Evolutionary conservation across 495 filamentous ascomycete genomes (phyloP).

Genomic region (Terfezia boudieri): DNA sequence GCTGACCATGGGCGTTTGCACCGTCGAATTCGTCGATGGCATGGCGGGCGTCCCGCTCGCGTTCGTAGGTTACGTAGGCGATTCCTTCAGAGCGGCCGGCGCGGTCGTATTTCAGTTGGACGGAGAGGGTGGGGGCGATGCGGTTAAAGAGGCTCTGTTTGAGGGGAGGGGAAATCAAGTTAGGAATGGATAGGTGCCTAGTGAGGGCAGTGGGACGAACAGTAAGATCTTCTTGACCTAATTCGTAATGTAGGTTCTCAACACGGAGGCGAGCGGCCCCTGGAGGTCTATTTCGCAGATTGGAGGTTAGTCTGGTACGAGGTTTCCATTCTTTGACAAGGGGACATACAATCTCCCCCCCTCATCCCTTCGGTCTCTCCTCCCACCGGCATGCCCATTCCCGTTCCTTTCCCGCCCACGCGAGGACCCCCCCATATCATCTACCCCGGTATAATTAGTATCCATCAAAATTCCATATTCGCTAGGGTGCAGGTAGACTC

Average conservation of each 20-base stretch:
- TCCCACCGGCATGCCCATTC: too few species aligned
- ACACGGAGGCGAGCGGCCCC: conserved; percentile 50
- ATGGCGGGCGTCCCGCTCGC: conserved; percentile 39
- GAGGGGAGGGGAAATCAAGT: neutral
- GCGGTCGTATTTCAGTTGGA: conserved; percentile 67
- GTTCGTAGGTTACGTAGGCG: conserved; percentile 63
- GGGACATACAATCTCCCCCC: conserved; percentile 6
- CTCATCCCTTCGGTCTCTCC: neutral
- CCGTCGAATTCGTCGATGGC: conserved; percentile 70
- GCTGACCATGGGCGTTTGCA: conserved; percentile 82
- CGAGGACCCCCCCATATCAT: too few species aligned
- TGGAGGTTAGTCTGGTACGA: too few species aligned
- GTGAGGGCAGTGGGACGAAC: conserved; percentile 25
- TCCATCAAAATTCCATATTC: neutral
- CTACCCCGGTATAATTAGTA: too few species aligned
- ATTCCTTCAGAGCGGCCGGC: conserved; percentile 74
- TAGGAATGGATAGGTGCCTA: neutral
- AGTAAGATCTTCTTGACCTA: conserved; percentile 66
- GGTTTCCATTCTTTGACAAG: too few species aligned
- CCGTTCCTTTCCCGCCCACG: too few species aligned
- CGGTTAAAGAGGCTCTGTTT: conserved; percentile 3
- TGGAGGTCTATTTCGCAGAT: conserved; percentile 22
- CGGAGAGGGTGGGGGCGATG: conserved; percentile 19
- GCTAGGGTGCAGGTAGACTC: neutral
- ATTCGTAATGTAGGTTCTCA: conserved; percentile 84